Percentiles rank a stretch among this genome's conserved stretches.
Conservation (phyloP, 306 rosid genomes). For the Fragaria ananassa region DNA sequence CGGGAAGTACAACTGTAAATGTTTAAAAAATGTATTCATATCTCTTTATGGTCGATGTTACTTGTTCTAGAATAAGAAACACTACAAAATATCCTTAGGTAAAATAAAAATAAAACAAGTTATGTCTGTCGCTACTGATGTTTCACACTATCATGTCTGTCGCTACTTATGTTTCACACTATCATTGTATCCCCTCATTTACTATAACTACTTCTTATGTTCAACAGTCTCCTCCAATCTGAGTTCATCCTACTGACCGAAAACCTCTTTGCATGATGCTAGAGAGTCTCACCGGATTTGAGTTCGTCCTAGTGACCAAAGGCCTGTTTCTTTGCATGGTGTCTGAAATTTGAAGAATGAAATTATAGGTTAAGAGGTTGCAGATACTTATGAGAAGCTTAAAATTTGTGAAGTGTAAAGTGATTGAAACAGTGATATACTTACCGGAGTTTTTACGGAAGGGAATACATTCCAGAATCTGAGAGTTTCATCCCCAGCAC, state of each 20-base stretch:
- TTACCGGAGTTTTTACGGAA: slow-evolving; percentile 79
- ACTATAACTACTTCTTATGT: neutral
- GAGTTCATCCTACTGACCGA: slow-evolving; percentile 75
- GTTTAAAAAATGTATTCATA: neutral
- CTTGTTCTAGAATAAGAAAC: neutral
- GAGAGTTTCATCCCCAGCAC: slow-evolving; percentile 97
- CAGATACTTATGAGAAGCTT: neutral
- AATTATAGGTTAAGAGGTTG: neutral
- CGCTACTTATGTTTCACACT: neutral
- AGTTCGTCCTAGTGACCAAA: slow-evolving; percentile 92
- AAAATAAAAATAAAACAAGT: neutral
- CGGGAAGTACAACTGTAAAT: neutral
- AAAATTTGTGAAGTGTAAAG: neutral
- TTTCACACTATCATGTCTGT: neutral
- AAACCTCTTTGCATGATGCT: slow-evolving; percentile 45
- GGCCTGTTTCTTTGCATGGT: slow-evolving; percentile 78
- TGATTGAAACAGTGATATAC: slow-evolving; percentile 18
- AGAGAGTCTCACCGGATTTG: slow-evolving; percentile 24
- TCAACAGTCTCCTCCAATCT: slow-evolving; percentile 49
- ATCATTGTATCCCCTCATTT: neutral
- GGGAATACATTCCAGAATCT: slow-evolving; percentile 94
- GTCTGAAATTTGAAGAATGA: slow-evolving; percentile 40
- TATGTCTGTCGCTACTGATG: neutral
- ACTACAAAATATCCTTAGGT: neutral
- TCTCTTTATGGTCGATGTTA: neutral